Evolutionary conservation across 768 basidiomycete species (phyloP).

Genomic region (Rhodocollybia butyracea): DNA sequence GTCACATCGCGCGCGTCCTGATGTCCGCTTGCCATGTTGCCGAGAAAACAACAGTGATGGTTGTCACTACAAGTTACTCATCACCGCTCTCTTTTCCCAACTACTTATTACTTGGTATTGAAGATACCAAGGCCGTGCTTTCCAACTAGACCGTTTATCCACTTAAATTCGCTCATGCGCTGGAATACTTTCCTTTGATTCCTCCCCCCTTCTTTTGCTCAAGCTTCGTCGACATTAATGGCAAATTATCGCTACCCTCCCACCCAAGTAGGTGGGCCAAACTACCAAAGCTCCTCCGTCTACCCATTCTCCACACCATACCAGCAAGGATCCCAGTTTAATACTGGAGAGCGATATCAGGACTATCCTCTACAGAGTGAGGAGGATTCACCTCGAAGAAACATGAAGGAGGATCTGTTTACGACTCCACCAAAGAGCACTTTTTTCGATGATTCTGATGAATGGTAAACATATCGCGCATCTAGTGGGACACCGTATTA

Average conservation of each 20-base stretch:
- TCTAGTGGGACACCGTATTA: neutral
- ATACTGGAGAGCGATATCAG: neutral
- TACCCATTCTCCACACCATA: neutral
- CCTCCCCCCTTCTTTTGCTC: neutral
- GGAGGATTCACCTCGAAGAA: neutral
- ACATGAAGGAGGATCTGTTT: neutral
- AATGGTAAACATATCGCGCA: neutral
- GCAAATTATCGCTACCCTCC: neutral
- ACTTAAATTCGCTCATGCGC: neutral
- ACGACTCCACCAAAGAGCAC: neutral
- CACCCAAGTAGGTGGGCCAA: neutral
- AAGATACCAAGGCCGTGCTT: too few relatives aligned
- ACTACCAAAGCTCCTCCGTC: neutral
- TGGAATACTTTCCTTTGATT: neutral
- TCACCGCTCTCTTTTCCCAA: too few relatives aligned
- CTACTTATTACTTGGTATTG: too few relatives aligned
- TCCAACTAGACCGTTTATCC: too few relatives aligned
- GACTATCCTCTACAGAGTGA: neutral
- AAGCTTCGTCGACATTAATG: neutral
- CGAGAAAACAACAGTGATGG: too few relatives aligned
- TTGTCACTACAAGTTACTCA: too few relatives aligned
- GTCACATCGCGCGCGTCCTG: too few relatives aligned
- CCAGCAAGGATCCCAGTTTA: neutral
- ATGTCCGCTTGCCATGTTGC: too few relatives aligned
- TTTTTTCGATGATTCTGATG: neutral